A percentile compares a stretch with the other conserved stretches of the same genome.
phyloP scores from a whole-genome alignment of 2,329 filamentous ascomycete species.

The Acarospora socialis region DNA sequence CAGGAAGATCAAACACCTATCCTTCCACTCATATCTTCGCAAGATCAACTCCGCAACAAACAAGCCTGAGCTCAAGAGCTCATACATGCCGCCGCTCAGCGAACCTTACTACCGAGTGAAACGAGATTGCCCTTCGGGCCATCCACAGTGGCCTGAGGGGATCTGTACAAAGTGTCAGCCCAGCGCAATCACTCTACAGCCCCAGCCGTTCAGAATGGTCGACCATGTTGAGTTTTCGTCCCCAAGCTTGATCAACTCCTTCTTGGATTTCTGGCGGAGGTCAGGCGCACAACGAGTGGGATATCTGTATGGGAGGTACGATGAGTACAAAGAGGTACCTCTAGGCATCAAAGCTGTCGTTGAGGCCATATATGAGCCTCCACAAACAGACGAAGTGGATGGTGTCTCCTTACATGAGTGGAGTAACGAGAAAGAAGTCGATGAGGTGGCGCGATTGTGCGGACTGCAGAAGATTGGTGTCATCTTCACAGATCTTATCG shows the following conservation, averaged over 20 bases:
- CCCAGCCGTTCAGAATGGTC: constrained; percentile 89
- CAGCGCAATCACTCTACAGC: constrained; percentile 87
- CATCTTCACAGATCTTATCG: constrained; percentile 85
- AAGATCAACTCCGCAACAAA: constrained; percentile 96
- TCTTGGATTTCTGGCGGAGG: constrained; percentile 82
- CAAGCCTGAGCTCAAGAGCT: constrained; percentile 83
- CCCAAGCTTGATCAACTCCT: constrained; percentile 68
- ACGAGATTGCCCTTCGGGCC: constrained; percentile 67
- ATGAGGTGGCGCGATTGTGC: constrained; percentile 66
- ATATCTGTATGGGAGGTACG: constrained; percentile 80
- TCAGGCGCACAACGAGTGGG: constrained; percentile 75
- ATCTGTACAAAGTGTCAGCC: constrained; percentile 83
- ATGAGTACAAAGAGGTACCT: constrained; percentile 83
- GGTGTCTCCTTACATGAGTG: constrained; percentile 75
- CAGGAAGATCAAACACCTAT: constrained; percentile 97
- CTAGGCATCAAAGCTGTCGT: constrained; percentile 90
- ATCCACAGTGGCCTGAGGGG: constrained; percentile 12
- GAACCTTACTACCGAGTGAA: constrained; percentile 89
- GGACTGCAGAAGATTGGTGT: constrained; percentile 81
- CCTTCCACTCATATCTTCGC: constrained; percentile 84
- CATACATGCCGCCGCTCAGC: constrained; percentile 86
- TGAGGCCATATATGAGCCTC: constrained; percentile 92
- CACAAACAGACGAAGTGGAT: constrained; percentile 77
- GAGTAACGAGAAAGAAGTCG: constrained; percentile 69
- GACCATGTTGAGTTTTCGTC: constrained; percentile 95